These are phyloP conservation scores for Lentinula lateritia DNA, from an alignment of 768 basidiomycete genomes.

Conservation along the genomic window DNA sequence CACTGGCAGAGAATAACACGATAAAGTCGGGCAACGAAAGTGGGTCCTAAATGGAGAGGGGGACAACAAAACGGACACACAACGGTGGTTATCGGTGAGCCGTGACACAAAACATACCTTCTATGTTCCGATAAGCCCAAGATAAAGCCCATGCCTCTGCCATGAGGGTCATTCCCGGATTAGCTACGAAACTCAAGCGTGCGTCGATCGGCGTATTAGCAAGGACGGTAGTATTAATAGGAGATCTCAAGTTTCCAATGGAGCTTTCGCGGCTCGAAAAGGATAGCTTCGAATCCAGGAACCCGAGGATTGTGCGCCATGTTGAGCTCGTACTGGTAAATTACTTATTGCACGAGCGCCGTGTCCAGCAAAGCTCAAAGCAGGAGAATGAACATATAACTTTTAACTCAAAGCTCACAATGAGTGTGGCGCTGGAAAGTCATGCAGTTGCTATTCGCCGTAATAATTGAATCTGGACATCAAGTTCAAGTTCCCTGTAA, in stretches of 20 bases:
- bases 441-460: background rate
- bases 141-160: background rate
- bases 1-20: too few relatives aligned
- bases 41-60: too few relatives aligned
- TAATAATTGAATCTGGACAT: background rate
- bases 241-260: background rate
- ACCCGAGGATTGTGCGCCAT: conserved; percentile 1
- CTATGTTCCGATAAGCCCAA: background rate
- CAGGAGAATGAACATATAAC: too few relatives aligned
- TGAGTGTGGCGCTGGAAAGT: background rate
- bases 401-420: too few relatives aligned
- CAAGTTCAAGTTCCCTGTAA: background rate
- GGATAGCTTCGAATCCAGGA: background rate
- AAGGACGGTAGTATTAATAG: background rate
- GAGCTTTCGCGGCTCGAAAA: conserved; percentile 1
- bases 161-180: background rate
- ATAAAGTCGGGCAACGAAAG: too few relatives aligned
- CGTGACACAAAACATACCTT: background rate
- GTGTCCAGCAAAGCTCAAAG: background rate
- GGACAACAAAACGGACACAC: background rate
- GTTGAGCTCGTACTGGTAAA: background rate
- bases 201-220: background rate
- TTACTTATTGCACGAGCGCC: background rate
- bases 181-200: background rate
- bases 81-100: background rate